These are phyloP conservation scores for Aspergillus costaricaensis DNA, from an alignment of 2,329 filamentous ascomycete species.

Conservation along the genomic window DNA sequence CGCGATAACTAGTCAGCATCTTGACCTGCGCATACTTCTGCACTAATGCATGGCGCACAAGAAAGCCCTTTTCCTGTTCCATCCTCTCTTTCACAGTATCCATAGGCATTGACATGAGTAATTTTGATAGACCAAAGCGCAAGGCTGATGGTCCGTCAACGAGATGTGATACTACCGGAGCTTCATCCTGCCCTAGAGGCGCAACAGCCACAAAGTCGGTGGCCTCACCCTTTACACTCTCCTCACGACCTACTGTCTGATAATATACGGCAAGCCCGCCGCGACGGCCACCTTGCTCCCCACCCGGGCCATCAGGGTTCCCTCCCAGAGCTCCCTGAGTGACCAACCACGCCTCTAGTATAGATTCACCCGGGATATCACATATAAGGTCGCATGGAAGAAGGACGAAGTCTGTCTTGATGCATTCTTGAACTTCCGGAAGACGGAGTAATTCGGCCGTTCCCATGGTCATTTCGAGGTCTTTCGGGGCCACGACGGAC, in stretches of 20 bases:
- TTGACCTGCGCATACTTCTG: slow-evolving; percentile 73
- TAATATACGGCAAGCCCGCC: slow-evolving; percentile 91
- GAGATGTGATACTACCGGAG: slow-evolving; percentile 57
- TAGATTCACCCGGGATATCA: slow-evolving; percentile 77
- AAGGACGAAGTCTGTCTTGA: slow-evolving; percentile 85
- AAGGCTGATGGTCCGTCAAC: slow-evolving; percentile 59
- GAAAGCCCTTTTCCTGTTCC: slow-evolving; percentile 67
- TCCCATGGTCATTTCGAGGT: slow-evolving; percentile 78
- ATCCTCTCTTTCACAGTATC: slow-evolving; percentile 83
- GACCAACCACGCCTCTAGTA: slow-evolving; percentile 92
- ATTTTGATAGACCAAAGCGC: slow-evolving; percentile 68
- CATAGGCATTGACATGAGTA: slow-evolving; percentile 85
- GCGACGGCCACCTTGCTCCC: slow-evolving; percentile 62
- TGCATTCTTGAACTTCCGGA: slow-evolving; percentile 74
- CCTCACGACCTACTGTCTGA: slow-evolving; percentile 71
- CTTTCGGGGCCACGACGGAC: slow-evolving; percentile 77
- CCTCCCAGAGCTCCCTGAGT: slow-evolving; percentile 69
- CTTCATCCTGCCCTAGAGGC: slow-evolving; percentile 58
- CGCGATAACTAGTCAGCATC: slow-evolving; percentile 80
- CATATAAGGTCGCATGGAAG: slow-evolving; percentile 93
- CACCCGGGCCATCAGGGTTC: slow-evolving; percentile 53
- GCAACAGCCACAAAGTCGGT: slow-evolving; percentile 87
- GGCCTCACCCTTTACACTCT: slow-evolving; percentile 82
- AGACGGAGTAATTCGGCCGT: slow-evolving; percentile 86
- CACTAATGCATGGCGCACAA: slow-evolving; percentile 74